Evolutionary conservation across 2,329 filamentous ascomycete genomes (phyloP), one percentile per base, ranked within the genome.

Genomic region (Pseudogymnoascus sp.): DNA sequence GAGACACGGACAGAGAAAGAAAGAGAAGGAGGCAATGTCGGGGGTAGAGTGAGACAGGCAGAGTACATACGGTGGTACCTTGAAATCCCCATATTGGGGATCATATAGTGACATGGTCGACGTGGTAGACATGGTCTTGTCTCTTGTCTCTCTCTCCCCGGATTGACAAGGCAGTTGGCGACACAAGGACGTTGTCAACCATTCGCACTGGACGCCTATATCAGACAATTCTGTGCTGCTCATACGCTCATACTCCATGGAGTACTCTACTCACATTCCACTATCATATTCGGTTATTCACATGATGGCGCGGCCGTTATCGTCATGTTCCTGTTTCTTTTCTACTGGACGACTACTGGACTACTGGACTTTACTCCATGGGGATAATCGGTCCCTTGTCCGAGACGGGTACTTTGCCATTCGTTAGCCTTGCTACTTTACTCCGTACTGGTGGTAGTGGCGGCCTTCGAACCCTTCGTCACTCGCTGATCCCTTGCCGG

Each of bases 21-120:
- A 31, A 31, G 25, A 31, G 23, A 23, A 28, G 14, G 48, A 54
- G 23, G 25, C 23, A 23, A 28, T 31, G 48, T 31, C 48, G 48
- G 48, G 48, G 48, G 48, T 54, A 54, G 48, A 54, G 48, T 54
- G 48, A 45, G 16, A 54, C 48, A 54, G 48, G 48, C 23, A 54
- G 48, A 31, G 48, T 54, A 54, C 48, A 31, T 31, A 54, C n/a
- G 43, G 43, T 43, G 13, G 45, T 54, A 54, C 48, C 25, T 54
- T 5, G 25, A 54, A 54, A 31, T 54, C 48, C 48, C 48, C 48
- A 31, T 31, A 54, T 31, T 54, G 48, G 6, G 48, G 48, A 54
- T 54, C 23, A 54, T 54, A 31, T 16, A 31, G 48, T 54, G 48
- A 54, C 48, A 54, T 54, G 45, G 45, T 31, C 28, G 28, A 31